These are phyloP conservation scores for Cyclotella baltica DNA, from an alignment of 108 stramenopile species.

Conservation along the genomic window DNA sequence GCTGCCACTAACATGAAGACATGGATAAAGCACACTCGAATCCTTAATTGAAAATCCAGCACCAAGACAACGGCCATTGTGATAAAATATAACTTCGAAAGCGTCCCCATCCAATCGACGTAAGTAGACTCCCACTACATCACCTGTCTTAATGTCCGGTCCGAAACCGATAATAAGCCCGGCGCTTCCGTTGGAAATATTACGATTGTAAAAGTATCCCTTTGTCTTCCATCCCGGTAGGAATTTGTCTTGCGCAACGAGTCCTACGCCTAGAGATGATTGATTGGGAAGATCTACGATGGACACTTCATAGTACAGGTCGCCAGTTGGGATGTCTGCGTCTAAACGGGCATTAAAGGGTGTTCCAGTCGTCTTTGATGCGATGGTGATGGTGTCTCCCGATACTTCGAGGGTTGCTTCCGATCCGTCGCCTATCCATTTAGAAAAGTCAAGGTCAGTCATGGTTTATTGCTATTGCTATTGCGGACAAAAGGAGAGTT, in stretches of 20 bases:
- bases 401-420: constrained; percentile 1
- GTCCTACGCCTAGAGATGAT: constrained; percentile 46
- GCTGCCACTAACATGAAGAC: constrained; percentile 51
- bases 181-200: constrained; percentile 64
- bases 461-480: too few relatives aligned
- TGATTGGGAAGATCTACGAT: constrained; percentile 14
- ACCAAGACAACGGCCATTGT: constrained; percentile 59
- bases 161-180: constrained; percentile 57
- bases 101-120: not conserved
- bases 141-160: constrained; percentile 35
- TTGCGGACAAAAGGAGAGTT: too few relatives aligned
- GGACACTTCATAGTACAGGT: constrained; percentile 33
- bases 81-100: constrained; percentile 47
- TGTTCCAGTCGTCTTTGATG: constrained; percentile 28
- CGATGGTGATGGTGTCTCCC: constrained; percentile 15
- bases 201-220: constrained; percentile 75
- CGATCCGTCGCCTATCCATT: constrained; percentile 42
- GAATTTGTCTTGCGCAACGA: constrained; percentile 49
- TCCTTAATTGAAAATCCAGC: constrained; percentile 48
- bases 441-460: not conserved
- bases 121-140: constrained; percentile 43
- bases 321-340: not conserved
- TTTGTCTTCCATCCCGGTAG: constrained; percentile 58
- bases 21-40: constrained; percentile 35
- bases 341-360: constrained; percentile 42